Evolutionary conservation across 257 asterid genomes (phyloP).

Genomic region (Salvia rosmarinus): DNA sequence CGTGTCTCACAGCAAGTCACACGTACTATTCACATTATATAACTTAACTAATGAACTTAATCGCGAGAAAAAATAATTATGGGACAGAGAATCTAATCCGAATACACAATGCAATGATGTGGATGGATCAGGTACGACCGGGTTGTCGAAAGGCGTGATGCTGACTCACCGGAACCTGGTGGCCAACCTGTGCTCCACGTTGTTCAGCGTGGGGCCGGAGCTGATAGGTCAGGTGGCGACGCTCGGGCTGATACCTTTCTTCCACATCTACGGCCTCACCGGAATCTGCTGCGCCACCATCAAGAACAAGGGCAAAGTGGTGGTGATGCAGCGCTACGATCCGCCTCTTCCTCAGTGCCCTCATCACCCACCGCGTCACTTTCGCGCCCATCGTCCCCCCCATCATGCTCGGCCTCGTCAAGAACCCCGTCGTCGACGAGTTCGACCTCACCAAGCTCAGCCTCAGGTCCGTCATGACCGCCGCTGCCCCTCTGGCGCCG

Average conservation of each 20-base stretch:
- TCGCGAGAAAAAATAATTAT: too few relatives aligned
- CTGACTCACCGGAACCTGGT: slow-evolving; percentile 81
- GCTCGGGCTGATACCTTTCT: slow-evolving; percentile 85
- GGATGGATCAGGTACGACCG: slow-evolving; percentile 66
- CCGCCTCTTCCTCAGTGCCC: slow-evolving; percentile 58
- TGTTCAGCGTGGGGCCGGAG: slow-evolving; percentile 84
- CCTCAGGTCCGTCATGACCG: slow-evolving; percentile 83
- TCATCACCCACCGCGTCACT: slow-evolving; percentile 69
- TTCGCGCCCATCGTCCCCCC: slow-evolving; percentile 96
- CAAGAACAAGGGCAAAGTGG: slow-evolving; percentile 87
- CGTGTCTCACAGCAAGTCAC: too few relatives aligned
- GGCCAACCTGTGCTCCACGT: slow-evolving; percentile 84
- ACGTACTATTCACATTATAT: too few relatives aligned
- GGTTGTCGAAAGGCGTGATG: slow-evolving; percentile 93
- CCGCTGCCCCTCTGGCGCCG: slow-evolving; percentile 96
- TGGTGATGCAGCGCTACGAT: slow-evolving; percentile 88
- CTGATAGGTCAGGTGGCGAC: slow-evolving; percentile 71
- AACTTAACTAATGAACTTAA: too few relatives aligned
- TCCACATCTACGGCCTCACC: slow-evolving; percentile 87
- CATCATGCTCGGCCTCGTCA: slow-evolving; percentile 77
- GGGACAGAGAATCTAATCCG: too few relatives aligned
- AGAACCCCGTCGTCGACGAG: slow-evolving; percentile 82
- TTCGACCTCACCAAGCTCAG: slow-evolving; percentile 71
- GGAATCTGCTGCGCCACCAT: slow-evolving; percentile 95
- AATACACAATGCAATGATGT: too few relatives aligned